Base-by-base conservation (phyloP, 129 eudicot species). In the Solidago caesia region DNA sequence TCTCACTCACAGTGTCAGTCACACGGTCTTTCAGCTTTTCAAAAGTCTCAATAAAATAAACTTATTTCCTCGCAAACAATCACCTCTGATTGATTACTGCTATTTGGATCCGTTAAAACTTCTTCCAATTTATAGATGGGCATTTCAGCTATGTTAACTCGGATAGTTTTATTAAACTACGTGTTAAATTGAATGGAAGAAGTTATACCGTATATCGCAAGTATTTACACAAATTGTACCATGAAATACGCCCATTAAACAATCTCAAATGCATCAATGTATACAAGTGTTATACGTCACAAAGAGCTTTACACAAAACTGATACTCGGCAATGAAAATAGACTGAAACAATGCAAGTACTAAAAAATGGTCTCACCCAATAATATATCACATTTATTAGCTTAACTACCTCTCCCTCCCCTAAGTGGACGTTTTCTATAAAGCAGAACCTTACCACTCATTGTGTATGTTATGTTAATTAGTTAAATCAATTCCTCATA, bases 401-500 rank as follows among this genome's bases (percentile, higher is more conserved):
- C 27, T 72, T 58, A 71, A 41, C 82, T 80, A 78, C 76, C 56
- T 76, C 84, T 76, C 59, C 21, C 21, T 21, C 65, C 70, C 83
- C 72, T 72, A 77, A 3, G 61, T 80, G 51, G 74, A 16, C 44
- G 52, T 81, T 81, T 64, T 68, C 64, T 61, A 42, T 55, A 57
- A 79, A 67, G 78, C 64, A 67, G 47, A 74, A 66, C 68, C 69
- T 64, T 65, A 71, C 16, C 8, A n/a, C 67, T 64, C 62, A 7
- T 63, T 80, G 67, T 62, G 73, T 66, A 71, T 60, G 53, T 71
- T 68, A n/a, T 4, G 44, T 55, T 39, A n/a, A n/a, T n/a, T n/a
- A 11, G 77, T 72, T 74, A 67, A 56, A 70, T 89, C 85, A 92
- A 52, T 41, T 77, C 88, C 6, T 61, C 84, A 2, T 71, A 44